Base-by-base conservation (phyloP, 768 basidiomycete species). In the Tremella fuciformis region DNA sequence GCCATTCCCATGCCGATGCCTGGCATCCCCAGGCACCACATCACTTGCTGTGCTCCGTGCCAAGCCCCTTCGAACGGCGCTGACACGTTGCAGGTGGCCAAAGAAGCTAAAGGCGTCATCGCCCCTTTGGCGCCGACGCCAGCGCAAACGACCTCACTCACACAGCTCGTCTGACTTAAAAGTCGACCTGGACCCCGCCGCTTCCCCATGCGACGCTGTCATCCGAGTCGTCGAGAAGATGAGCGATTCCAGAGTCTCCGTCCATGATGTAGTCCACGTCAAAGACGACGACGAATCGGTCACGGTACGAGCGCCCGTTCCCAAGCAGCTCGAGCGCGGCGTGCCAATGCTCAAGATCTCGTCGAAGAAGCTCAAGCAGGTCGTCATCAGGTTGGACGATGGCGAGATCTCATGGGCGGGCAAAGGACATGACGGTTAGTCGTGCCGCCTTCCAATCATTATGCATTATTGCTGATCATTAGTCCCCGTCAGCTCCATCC, bases 401-500 rank as follows among this genome's bases (percentile, higher is more conserved):
- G 89, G 91, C 71, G 84, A 51, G 24, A 73, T 74, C 15, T 50
- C 54, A 22, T 74, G 73, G 74, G 60, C 64, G 3, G 62, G 58
- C 38, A 72, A 62, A 52, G 64, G 65, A 7, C 61, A 62, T 21
- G 55, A 57, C 41, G 53, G 67, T 66, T 39, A 57, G 64, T 65
- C 54, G 13, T 24, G 55, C 54, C 52, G 49, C 38, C n/a, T 19
- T 47, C n/a, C 26, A 11, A 13, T 3, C 21, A 29, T 42, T 21
- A 18, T 3, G 7, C 2, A 9, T 13, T 47, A 39, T 48, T 39
- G 48, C 55, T 60, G 41, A 57, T 46, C 34, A 37, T 13, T 61
- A 93, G 92, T 94, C 46, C 84, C 87, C 0, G 86, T 96, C 68
- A 89, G 89, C 72, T 82, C 83, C 64, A 88, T 96, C 76, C 88